Evolutionary conservation across 768 basidiomycete species (phyloP).

Genomic region (Xerocomellus intermedius): DNA sequence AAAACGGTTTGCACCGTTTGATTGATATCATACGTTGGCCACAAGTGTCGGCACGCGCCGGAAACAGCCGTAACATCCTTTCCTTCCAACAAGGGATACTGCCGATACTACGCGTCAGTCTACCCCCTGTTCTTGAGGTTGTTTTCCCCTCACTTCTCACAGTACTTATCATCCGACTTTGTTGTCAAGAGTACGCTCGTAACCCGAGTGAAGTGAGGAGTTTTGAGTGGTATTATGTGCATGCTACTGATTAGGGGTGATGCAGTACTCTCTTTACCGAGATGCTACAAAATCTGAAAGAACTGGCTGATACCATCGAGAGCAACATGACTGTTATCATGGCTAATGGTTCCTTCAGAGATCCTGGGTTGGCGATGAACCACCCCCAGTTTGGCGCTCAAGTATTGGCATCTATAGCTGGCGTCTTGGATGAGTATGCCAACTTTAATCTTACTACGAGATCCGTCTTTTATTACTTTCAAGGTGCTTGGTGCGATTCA

Average conservation of each 20-base stretch:
- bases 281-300: conserved; percentile 45
- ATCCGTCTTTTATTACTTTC: background rate
- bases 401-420: conserved; percentile 46
- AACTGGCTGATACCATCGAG: conserved; percentile 41
- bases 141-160: background rate
- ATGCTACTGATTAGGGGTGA: conserved; percentile 6
- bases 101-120: conserved; percentile 49
- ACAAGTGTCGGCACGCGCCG: conserved; percentile 39
- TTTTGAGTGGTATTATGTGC: background rate
- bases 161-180: conserved; percentile 61
- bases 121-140: background rate
- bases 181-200: conserved; percentile 56
- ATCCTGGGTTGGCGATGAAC: conserved; percentile 14
- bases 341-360: conserved; percentile 34
- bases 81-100: conserved; percentile 62
- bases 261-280: conserved; percentile 45
- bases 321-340: conserved; percentile 37
- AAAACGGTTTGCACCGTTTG: conserved; percentile 51
- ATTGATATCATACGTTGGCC: conserved; percentile 48
- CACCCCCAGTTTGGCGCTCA: conserved; percentile 36
- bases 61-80: conserved; percentile 33
- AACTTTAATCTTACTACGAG: conserved; percentile 13
- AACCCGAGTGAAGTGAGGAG: conserved; percentile 49
- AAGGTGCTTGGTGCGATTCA: conserved; percentile 59
- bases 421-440: conserved; percentile 51